Evolutionary conservation across 2,329 filamentous ascomycete genomes (phyloP).

Genomic region (Ilyonectria mors-panacis): DNA sequence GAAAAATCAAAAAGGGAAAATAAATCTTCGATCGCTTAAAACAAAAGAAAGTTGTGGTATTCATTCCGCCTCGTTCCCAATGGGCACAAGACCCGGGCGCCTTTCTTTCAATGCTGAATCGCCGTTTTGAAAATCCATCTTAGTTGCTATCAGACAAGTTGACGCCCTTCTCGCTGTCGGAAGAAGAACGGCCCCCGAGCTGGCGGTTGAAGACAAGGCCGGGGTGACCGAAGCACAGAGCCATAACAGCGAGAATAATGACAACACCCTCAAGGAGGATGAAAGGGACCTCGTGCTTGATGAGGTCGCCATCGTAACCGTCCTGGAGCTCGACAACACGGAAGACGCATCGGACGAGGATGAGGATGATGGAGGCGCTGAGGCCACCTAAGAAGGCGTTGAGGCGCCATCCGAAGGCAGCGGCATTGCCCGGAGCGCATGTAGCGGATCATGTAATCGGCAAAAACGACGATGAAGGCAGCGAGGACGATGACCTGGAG

Average conservation of each 20-base stretch:
- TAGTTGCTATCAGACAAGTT: constrained; percentile 32
- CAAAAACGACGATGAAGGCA: constrained; percentile 64
- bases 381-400: constrained; percentile 68
- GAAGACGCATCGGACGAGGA: constrained; percentile 75
- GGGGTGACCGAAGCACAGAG: constrained; percentile 59
- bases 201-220: constrained; percentile 56
- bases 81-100: neutral
- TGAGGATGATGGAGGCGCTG: constrained; percentile 67
- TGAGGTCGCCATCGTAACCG: constrained; percentile 71
- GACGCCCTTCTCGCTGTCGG: constrained; percentile 46
- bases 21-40: constrained; percentile 21
- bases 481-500: constrained; percentile 72
- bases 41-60: constrained; percentile 32
- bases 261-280: constrained; percentile 66
- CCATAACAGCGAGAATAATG: constrained; percentile 55
- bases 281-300: constrained; percentile 67
- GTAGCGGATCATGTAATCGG: constrained; percentile 66
- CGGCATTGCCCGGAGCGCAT: constrained; percentile 46
- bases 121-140: constrained; percentile 1
- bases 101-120: neutral
- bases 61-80: neutral
- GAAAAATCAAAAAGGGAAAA: constrained; percentile 24
- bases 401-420: constrained; percentile 49
- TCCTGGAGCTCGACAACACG: constrained; percentile 76
- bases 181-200: constrained; percentile 28